A percentile compares a stretch with the other conserved stretches of the same genome.
These are phyloP conservation scores for Aspergillus brunneoviolaceus DNA, from an alignment of 2,329 filamentous ascomycete species.

Conservation along the genomic window DNA sequence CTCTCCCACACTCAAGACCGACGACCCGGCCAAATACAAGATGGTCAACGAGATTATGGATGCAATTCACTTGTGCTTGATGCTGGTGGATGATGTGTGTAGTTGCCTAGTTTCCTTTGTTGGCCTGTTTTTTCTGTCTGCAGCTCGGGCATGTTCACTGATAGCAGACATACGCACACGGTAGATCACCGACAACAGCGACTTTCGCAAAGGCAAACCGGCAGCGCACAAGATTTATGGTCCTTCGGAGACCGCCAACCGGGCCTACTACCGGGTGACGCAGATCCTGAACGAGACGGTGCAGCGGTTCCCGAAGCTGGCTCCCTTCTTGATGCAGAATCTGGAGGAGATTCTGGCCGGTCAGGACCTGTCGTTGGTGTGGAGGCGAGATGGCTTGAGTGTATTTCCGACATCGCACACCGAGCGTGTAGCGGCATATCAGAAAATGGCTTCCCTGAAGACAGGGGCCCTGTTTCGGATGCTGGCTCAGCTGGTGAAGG, in stretches of 20 bases:
- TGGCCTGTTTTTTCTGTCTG: neutral
- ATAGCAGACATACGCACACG: neutral
- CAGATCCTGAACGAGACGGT: slow-evolving; percentile 20
- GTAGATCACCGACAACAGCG: slow-evolving; percentile 24
- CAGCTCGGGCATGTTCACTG: neutral
- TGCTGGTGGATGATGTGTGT: slow-evolving; percentile 26
- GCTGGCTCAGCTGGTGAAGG: slow-evolving; percentile 20
- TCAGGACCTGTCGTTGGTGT: slow-evolving; percentile 24
- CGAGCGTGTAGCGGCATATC: slow-evolving; percentile 18
- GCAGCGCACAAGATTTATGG: slow-evolving; percentile 23
- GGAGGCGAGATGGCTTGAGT: slow-evolving; percentile 22
- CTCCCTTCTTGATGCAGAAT: slow-evolving; percentile 20
- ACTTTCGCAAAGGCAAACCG: slow-evolving; percentile 22
- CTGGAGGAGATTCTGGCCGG: slow-evolving; percentile 25
- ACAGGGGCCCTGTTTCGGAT: slow-evolving; percentile 24
- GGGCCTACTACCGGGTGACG: slow-evolving; percentile 24
- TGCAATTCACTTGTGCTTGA: slow-evolving; percentile 24
- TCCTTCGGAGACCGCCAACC: slow-evolving; percentile 23
- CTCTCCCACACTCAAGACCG: slow-evolving; percentile 15
- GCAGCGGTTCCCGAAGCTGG: slow-evolving; percentile 15
- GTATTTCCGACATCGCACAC: slow-evolving; percentile 10
- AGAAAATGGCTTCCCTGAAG: slow-evolving; percentile 20
- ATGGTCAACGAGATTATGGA: slow-evolving; percentile 27
- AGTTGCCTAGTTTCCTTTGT: neutral
- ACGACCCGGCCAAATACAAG: slow-evolving; percentile 17